phyloP scores from a whole-genome alignment of 306 rosid genomes.

The Datisca glomerata region DNA sequence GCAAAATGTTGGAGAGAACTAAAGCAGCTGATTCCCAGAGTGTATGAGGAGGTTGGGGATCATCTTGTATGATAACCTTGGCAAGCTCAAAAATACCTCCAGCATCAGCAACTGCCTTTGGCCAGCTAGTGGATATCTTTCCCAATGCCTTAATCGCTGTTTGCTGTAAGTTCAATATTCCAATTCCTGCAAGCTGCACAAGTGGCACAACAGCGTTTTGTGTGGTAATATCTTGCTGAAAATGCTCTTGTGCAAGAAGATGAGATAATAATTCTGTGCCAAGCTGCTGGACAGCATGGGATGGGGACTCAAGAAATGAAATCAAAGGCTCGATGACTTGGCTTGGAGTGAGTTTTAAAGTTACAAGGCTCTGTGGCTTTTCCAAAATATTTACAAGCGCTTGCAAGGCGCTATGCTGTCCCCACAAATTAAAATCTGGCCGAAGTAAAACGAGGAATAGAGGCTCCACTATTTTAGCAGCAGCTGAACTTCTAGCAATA shows the following conservation, averaged over 20 bases:
- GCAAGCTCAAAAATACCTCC: conserved; percentile 95
- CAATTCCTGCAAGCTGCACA: conserved; percentile 96
- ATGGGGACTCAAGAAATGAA: conserved; percentile 87
- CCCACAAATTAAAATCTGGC: conserved; percentile 82
- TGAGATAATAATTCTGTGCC: conserved; percentile 91
- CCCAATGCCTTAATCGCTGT: conserved; percentile 89
- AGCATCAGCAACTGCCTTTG: conserved; percentile 94
- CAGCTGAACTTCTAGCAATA: conserved; percentile 83
- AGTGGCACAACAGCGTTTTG: conserved; percentile 92
- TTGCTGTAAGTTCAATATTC: conserved; percentile 88
- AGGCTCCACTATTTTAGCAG: conserved; percentile 88
- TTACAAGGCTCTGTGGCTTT: conserved; percentile 91
- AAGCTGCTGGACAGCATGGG: conserved; percentile 94
- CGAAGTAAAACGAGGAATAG: conserved; percentile 81
- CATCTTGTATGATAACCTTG: conserved; percentile 90
- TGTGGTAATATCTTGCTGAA: conserved; percentile 93
- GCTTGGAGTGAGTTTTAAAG: conserved; percentile 86
- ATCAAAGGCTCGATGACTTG: conserved; percentile 90
- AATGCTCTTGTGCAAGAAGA: conserved; percentile 94
- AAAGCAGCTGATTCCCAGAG: conserved; percentile 95
- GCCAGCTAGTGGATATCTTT: conserved; percentile 82
- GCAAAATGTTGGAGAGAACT: conserved; percentile 80
- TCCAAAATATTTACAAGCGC: conserved; percentile 95
- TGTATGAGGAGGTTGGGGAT: conserved; percentile 86
- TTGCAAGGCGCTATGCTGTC: conserved; percentile 98